Evolutionary conservation across 2,329 filamentous ascomycete genomes (phyloP), one percentile per base, ranked within the genome.

Genomic region (Pseudogymnoascus sp.): DNA sequence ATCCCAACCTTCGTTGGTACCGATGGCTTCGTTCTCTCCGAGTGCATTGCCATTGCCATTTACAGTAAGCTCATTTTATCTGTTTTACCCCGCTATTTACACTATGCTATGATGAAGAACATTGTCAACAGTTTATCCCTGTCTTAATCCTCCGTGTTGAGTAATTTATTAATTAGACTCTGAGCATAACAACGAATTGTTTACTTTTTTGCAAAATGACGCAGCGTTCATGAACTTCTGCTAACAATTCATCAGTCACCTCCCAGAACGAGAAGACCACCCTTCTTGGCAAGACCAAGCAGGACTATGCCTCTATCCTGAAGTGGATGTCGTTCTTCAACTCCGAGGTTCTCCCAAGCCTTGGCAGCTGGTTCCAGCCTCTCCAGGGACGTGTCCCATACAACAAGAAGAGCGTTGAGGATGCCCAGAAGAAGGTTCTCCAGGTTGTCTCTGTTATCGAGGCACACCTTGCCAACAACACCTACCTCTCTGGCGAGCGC

Each of bases 251-350:
- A 66, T 67, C 75, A 97, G 95, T 99, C 77, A 92, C 95, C 74
- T 97, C 95, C 73, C 95, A 99, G 83, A 99, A 99, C 79, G 95
- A 97, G 89, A 97, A 97, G 89, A 99, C 95, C 73, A 96, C 92
- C 72, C 92, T 99, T 70, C 88, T 99, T 73, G 95, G 95, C 76
- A 97, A 97, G 89, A 99, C 93, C 82, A 99, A 99, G 89, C 93
- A 99, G 84, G 95, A 99, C 87, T 93, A 97, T 80, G 95, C 95
- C 73, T 93, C 93, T 71, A 99, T 99, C 79, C 84, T 99, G 77
- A 91, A 90, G 81, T 99, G 95, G 95, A 88, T 97, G 89, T 97
- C 93, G 70, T 97, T 88, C 81, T 90, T 89, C 86, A 99, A 97
- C 87, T 77, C 80, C 66, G 93, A 99, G 83, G 77, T 97, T 73